These are phyloP conservation scores for Trichoderma virens DNA, from an alignment of 495 filamentous ascomycete species.

Conservation along the genomic window DNA sequence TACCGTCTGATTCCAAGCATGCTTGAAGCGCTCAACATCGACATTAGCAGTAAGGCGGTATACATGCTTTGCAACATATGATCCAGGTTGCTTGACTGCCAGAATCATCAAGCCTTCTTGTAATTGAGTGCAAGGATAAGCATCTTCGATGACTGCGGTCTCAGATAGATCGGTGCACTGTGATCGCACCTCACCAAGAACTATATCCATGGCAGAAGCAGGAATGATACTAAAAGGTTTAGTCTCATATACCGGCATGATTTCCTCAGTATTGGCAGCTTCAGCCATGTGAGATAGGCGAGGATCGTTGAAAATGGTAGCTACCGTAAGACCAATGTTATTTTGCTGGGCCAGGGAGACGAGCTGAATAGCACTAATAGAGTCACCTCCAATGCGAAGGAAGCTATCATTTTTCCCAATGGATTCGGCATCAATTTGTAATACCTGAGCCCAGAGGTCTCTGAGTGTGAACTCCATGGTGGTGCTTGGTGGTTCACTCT, in stretches of 20 bases:
- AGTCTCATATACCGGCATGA: conserved; percentile 21
- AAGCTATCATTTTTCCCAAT: conserved; percentile 28
- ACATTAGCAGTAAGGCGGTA: conserved; percentile 32
- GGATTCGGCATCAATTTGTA: conserved; percentile 21
- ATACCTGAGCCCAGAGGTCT: conserved; percentile 26
- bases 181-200: background rate
- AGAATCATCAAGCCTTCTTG: conserved; percentile 45
- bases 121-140: conserved; percentile 15
- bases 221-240: conserved; percentile 1
- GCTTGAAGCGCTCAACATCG: conserved; percentile 35
- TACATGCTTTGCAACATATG: conserved; percentile 35
- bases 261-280: conserved; percentile 5
- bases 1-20: conserved; percentile 44
- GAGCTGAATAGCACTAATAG: conserved; percentile 31
- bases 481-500: conserved; percentile 19
- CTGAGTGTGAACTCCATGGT: conserved; percentile 24
- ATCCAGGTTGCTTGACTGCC: conserved; percentile 29
- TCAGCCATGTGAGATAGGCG: conserved; percentile 3
- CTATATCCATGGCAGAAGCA: background rate
- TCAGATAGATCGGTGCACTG: background rate
- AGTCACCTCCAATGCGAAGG: conserved; percentile 36
- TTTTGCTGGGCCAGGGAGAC: conserved; percentile 31
- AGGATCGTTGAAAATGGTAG: conserved; percentile 8
- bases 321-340: background rate
- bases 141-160: background rate